Conservation (phyloP, 345 rosid genomes). For the Chamaenerion angustifolium region DNA sequence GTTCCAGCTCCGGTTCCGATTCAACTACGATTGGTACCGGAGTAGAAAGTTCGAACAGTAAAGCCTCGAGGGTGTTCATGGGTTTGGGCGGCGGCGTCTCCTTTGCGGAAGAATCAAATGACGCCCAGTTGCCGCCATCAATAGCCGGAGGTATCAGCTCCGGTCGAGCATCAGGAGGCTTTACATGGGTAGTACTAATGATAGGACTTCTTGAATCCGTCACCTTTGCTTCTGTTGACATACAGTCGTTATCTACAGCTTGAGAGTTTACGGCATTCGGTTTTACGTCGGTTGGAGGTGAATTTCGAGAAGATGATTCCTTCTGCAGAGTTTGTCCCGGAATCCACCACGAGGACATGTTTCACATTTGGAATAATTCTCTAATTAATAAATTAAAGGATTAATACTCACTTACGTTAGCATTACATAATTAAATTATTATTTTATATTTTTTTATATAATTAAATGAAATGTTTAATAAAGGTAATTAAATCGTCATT, state of each 20-base stretch:
- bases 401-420: too few species aligned
- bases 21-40: slow-evolving; percentile 15
- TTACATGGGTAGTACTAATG: slow-evolving; percentile 14
- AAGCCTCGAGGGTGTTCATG: slow-evolving; percentile 37
- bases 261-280: too few species aligned
- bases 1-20: slow-evolving; percentile 9
- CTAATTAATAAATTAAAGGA: too few species aligned
- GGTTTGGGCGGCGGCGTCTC: slow-evolving; percentile 22
- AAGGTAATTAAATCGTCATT: too few species aligned
- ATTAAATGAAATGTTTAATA: too few species aligned
- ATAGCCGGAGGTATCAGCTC: slow-evolving; percentile 13
- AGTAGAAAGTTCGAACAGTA: slow-evolving; percentile 36
- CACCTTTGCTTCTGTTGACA: slow-evolving; percentile 12
- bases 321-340: too few species aligned
- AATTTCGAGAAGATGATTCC: slow-evolving; percentile 12
- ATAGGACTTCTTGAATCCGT: slow-evolving; percentile 22
- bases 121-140: slow-evolving; percentile 15
- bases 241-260: not conserved
- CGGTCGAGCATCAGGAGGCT: slow-evolving; percentile 14
- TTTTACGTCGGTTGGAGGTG: slow-evolving; percentile 1
- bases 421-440: slow-evolving; percentile 1
- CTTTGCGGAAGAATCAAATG: slow-evolving; percentile 15
- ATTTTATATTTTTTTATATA: too few species aligned
- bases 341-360: too few species aligned
- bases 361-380: too few species aligned